Base-by-base conservation (phyloP, 2,329 filamentous ascomycete species). In the Xylaria sp. region DNA sequence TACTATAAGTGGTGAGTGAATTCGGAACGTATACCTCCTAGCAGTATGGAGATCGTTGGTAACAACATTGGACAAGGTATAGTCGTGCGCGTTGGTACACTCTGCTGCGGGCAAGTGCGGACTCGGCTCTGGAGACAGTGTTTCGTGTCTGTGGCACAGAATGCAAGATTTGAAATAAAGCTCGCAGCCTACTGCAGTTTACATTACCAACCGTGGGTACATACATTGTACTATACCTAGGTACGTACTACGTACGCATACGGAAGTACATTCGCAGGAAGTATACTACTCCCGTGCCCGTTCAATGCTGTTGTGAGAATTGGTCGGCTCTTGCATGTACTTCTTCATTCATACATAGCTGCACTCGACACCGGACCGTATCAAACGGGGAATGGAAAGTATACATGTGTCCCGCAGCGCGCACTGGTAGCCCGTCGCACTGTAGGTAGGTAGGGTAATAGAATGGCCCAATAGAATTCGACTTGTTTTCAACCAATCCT, bases 101-200 rank as follows among this genome's bases (percentile, higher is more conserved):
- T 8, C n/a, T n/a, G 58, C 58, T 66, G 66, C 66, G 68, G 68
- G 60, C 59, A 60, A 28, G 57, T 70, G 65, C 68, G 65, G 65
- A 23, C 66, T 67, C 51, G 62, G 48, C 54, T 43, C 61, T 65
- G 33, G 64, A 60, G 46, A 57, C 25, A 23, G 23, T 31, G 57
- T 64, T 65, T 68, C 65, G 56, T 59, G 61, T 68, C 56, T 63
- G 66, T 52, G 39, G 62, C 57, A 56, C 61, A 49, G 55, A 61
- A 52, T n/a, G 10, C 55, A 66, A 55, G 46, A 68, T 71, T 71
- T 71, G 66, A 68, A 71, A 71, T 71, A 66, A 52, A 56, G 46
- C n/a, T 62, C 18, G 23, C 62, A 55, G 56, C 57, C 23, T 33
- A 51, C 59, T 56, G 33, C 63, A 66, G 36, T 63, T 56, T 9